phyloP scores from a whole-genome alignment of 2,329 filamentous ascomycete genomes.

The Fusarium continuum region DNA sequence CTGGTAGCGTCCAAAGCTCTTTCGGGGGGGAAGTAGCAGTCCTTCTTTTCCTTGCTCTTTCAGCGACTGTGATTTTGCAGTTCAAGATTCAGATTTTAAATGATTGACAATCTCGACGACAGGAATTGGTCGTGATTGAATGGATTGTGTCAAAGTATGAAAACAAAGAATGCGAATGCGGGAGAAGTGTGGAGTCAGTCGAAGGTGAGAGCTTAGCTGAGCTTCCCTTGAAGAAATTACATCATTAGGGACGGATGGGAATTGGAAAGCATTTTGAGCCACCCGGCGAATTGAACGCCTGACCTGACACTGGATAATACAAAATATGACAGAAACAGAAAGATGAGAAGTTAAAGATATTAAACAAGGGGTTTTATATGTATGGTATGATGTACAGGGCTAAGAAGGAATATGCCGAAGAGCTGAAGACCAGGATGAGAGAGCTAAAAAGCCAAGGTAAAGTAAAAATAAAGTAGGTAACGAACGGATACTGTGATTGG shows the following conservation, averaged over 20 bases:
- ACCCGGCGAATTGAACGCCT: background rate
- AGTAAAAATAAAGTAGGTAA: slow-evolving; percentile 1
- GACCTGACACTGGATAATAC: slow-evolving; percentile 1
- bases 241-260: slow-evolving; percentile 30
- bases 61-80: slow-evolving; percentile 24
- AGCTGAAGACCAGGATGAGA: slow-evolving; percentile 6
- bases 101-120: background rate
- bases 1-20: slow-evolving; percentile 8
- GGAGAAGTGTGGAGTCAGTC: slow-evolving; percentile 37
- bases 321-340: background rate
- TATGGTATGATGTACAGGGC: background rate
- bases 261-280: background rate
- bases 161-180: slow-evolving; percentile 26
- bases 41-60: slow-evolving; percentile 19
- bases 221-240: slow-evolving; percentile 33
- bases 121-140: slow-evolving; percentile 6
- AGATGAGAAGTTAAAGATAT: background rate
- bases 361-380: slow-evolving; percentile 1
- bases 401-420: slow-evolving; percentile 15
- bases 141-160: slow-evolving; percentile 4
- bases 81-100: background rate
- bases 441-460: slow-evolving; percentile 2
- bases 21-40: background rate
- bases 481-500: too few species aligned
- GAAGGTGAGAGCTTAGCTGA: slow-evolving; percentile 30